phyloP scores from a whole-genome alignment of 306 rosid species.

The Cucumis cinereus region DNA sequence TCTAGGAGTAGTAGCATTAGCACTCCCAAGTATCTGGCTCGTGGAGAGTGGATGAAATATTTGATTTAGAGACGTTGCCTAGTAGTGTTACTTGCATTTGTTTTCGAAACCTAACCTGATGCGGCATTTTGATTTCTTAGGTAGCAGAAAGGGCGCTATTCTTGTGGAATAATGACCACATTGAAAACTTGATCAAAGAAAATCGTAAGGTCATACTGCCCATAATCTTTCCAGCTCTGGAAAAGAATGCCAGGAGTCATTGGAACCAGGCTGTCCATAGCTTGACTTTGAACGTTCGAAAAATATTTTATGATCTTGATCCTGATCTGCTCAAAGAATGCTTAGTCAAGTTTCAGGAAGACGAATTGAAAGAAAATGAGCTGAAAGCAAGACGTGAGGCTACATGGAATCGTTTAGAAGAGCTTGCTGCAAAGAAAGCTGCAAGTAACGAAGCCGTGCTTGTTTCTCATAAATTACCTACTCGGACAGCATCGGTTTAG shows the following conservation, averaged over 20 bases:
- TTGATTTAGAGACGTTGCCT: not conserved
- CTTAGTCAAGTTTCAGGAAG: conserved; percentile 39
- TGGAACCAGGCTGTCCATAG: conserved; percentile 64
- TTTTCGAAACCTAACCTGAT: not conserved
- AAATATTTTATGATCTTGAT: conserved; percentile 43
- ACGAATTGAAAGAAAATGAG: conserved; percentile 34
- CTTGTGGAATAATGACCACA: conserved; percentile 66
- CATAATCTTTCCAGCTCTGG: conserved; percentile 62
- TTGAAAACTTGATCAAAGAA: conserved; percentile 46
- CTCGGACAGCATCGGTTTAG: conserved; percentile 8
- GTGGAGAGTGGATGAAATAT: not conserved
- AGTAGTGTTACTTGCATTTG: not conserved
- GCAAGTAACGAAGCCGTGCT: conserved; percentile 28
- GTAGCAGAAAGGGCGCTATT: conserved; percentile 73
- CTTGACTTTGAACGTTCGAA: conserved; percentile 42
- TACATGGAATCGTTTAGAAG: conserved; percentile 47
- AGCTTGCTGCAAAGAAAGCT: conserved; percentile 39
- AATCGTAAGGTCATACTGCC: conserved; percentile 46
- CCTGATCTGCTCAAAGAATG: conserved; percentile 54
- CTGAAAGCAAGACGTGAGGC: conserved; percentile 27
- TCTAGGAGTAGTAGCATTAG: not conserved
- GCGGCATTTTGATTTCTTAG: conserved; percentile 23
- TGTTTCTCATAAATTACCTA: conserved; percentile 11
- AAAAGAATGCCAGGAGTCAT: conserved; percentile 42
- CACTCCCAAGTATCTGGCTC: not conserved